Evolutionary conservation across 805 yeast species (phyloP), one percentile per base, ranked within the genome.

Genomic region (Saturnispora saitoi): DNA sequence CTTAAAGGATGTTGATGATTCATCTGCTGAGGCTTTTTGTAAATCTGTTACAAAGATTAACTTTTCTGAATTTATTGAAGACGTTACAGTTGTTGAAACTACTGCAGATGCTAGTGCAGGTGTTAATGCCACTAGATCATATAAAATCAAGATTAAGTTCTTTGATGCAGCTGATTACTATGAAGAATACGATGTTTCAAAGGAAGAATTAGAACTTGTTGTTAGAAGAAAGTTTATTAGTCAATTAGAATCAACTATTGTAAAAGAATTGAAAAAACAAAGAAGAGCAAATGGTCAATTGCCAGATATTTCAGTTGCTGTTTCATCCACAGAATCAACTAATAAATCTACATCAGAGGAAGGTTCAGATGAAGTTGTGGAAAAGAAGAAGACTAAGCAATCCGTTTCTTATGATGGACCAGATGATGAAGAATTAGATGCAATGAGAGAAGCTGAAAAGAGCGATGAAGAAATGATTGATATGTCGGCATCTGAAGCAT

Each of bases 381-480:
- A 75, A 51, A 76, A 72, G 54, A 69, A 75, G 47, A 83, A 82
- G 56, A 72, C 81, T 34, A 87, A 88, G 58, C 95, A 90, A 69
- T 81, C 95, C 15, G 91, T 86, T 36, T 88, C 96, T 2, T 88
- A 88, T 58, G 98, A 90, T 54, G 95, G 80, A 14, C 96, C 96
- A 31, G 98, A 90, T 68, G 97, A 90, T 54, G 98, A 88, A 29
- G 97, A 90, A 62, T 71, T 86, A 52, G 97, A 88, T 64, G 86
- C 86, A 45, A 86, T 87, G 90, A 81, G 81, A 67, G 76, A 76
- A 59, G 95, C 86, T 45, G 91, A 84, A 65, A 78, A 83, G 58
- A 80, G 90, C 37, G 80, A 82, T 50, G 88, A 80, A 54, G 93
- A 83, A 58, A 83, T 77, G 30, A 50, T 53, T 31, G 77, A 72